Evolutionary conservation across 306 rosid genomes (phyloP).

Genomic region (Hippophae gyantsensis): DNA sequence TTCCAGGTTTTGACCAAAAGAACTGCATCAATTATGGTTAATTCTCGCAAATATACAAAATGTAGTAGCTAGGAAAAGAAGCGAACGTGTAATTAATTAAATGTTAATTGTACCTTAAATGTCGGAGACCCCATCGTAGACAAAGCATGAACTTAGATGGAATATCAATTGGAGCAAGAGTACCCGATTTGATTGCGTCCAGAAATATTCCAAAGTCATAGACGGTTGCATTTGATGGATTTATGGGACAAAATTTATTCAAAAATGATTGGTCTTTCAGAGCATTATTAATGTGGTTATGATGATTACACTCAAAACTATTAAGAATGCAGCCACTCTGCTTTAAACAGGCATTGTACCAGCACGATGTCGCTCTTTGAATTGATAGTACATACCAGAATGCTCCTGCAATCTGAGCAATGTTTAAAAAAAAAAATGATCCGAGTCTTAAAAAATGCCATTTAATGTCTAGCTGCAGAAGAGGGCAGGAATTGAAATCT

Average conservation of each 20-base stretch:
- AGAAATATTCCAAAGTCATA: slow-evolving; percentile 5
- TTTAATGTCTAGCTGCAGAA: too few relatives aligned
- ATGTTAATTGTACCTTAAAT: not conserved
- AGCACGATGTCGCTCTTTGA: too few relatives aligned
- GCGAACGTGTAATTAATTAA: too few relatives aligned
- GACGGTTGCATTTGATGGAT: slow-evolving; percentile 1
- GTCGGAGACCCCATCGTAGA: slow-evolving; percentile 6
- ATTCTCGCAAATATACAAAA: not conserved
- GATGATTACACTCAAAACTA: not conserved
- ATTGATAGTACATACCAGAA: too few relatives aligned
- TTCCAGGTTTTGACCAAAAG: not conserved
- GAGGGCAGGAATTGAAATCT: too few relatives aligned
- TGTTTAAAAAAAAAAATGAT: too few relatives aligned
- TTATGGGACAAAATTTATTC: not conserved
- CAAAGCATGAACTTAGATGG: not conserved
- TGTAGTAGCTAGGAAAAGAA: not conserved
- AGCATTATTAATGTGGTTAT: not conserved
- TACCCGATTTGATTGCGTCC: not conserved
- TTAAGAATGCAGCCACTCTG: not conserved
- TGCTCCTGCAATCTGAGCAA: too few relatives aligned
- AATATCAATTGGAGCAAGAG: not conserved
- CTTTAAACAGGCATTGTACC: not conserved
- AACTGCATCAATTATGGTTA: not conserved
- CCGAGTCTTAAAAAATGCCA: too few relatives aligned
- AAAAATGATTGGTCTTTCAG: not conserved